Percentiles rank a stretch among this genome's conserved stretches.
phyloP scores from a whole-genome alignment of 1,139 yeast genomes.

The Debaryomycetaceae sp. region DNA sequence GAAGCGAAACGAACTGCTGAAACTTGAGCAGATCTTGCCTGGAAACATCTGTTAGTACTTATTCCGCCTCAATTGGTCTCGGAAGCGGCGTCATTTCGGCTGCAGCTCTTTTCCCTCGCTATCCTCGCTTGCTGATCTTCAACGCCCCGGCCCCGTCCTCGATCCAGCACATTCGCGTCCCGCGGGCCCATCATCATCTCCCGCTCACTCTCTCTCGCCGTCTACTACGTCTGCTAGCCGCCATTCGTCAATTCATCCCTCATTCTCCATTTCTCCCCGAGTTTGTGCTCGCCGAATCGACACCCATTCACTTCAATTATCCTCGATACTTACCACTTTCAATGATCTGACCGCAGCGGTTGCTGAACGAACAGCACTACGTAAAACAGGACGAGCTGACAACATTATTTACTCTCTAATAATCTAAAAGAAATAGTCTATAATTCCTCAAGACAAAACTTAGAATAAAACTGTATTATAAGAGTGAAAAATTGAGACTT shows the following conservation, averaged over 20 bases:
- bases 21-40: slow-evolving; percentile 73
- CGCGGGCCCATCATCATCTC: no score
- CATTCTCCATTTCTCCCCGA: no score
- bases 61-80: background rate
- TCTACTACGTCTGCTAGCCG: no score
- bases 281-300: no score
- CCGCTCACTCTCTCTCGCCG: no score
- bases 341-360: slow-evolving; percentile 59
- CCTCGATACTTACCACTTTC: slow-evolving; percentile 59
- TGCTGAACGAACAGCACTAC: slow-evolving; percentile 78
- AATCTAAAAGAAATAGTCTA: slow-evolving; percentile 9
- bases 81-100: background rate
- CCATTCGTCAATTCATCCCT: no score
- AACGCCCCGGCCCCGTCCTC: background rate
- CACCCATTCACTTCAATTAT: background rate
- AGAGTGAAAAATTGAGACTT: slow-evolving; percentile 4
- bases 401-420: slow-evolving; percentile 44
- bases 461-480: slow-evolving; percentile 1
- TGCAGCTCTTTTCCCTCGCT: background rate
- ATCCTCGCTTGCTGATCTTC: background rate
- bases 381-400: slow-evolving; percentile 79
- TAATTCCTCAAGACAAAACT: slow-evolving; percentile 7
- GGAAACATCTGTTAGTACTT: slow-evolving; percentile 21
- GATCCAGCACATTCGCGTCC: no score
- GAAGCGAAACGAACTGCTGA: slow-evolving; percentile 80